Percentiles rank a stretch among this genome's conserved stretches.
These are phyloP conservation scores for Rhizomucor pusillus DNA, from an alignment of 371 early-diverging fungal genomes.

Conservation along the genomic window DNA sequence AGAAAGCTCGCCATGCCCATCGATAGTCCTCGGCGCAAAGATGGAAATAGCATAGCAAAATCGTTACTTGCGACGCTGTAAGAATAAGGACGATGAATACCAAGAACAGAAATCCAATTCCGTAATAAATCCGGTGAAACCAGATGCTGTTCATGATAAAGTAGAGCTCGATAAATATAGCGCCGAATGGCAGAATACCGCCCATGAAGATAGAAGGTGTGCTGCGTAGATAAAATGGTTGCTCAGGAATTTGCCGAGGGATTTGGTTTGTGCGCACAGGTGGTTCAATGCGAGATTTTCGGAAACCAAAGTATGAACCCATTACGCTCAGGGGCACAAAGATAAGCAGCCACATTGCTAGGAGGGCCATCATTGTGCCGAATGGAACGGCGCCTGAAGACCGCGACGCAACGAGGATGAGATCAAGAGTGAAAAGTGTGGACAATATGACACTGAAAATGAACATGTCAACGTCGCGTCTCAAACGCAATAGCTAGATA, in stretches of 20 bases:
- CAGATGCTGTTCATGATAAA: slow-evolving; percentile 87
- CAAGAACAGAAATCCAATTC: slow-evolving; percentile 78
- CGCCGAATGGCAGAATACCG: slow-evolving; percentile 84
- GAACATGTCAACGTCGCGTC: not conserved
- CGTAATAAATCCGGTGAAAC: slow-evolving; percentile 85
- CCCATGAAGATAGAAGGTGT: slow-evolving; percentile 75
- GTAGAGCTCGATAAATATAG: slow-evolving; percentile 84
- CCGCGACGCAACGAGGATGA: slow-evolving; percentile 76
- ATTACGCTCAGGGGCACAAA: slow-evolving; percentile 82
- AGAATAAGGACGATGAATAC: slow-evolving; percentile 77
- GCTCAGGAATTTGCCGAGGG: slow-evolving; percentile 86
- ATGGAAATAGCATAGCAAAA: slow-evolving; percentile 84
- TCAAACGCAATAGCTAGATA: not conserved
- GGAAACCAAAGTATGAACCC: slow-evolving; percentile 92
- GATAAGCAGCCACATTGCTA: slow-evolving; percentile 85
- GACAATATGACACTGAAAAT: slow-evolving; percentile 51
- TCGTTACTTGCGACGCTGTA: slow-evolving; percentile 78
- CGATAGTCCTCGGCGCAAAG: slow-evolving; percentile 88
- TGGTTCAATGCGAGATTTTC: slow-evolving; percentile 72
- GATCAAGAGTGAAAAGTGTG: slow-evolving; percentile 75
- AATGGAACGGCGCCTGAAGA: slow-evolving; percentile 93
- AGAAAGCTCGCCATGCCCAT: slow-evolving; percentile 93
- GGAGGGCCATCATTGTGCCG: slow-evolving; percentile 82
- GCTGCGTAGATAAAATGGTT: slow-evolving; percentile 64
- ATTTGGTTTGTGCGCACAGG: slow-evolving; percentile 90